Evolutionary conservation across 331 rosid species (phyloP).

Genomic region (Rosa hybrid): DNA sequence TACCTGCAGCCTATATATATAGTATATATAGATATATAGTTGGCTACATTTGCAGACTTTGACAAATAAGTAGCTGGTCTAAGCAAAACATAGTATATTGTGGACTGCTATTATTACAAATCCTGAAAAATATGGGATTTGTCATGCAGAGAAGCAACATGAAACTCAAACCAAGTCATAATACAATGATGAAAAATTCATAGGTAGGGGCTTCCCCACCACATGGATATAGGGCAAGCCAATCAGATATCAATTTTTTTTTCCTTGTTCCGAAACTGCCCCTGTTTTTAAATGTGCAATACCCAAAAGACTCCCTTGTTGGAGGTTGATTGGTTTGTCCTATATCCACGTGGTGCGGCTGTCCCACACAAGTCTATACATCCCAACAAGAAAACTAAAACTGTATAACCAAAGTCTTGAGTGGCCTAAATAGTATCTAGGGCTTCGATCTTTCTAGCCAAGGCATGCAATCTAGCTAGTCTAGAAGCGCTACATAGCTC

Average conservation of each 20-base stretch:
- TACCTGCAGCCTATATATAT: neutral
- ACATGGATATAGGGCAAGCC: too few species aligned
- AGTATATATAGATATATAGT: neutral
- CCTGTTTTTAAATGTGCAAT: too few species aligned
- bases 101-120: neutral
- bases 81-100: neutral
- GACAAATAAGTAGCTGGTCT: neutral
- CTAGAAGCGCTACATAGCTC: neutral
- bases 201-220: too few species aligned
- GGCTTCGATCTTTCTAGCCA: neutral
- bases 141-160: neutral
- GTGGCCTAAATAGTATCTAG: neutral
- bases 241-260: too few species aligned
- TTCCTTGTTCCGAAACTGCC: too few species aligned
- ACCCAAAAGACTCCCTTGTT: too few species aligned
- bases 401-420: neutral
- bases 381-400: neutral
- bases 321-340: too few species aligned
- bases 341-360: too few species aligned
- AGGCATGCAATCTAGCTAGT: neutral
- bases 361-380: neutral
- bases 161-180: conserved; percentile 2
- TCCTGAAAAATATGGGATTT: neutral
- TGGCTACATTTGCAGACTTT: neutral
- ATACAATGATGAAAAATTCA: neutral